Base-by-base conservation (phyloP, 352 stramenopile genomes). In the Phytopythium delawarense region DNA sequence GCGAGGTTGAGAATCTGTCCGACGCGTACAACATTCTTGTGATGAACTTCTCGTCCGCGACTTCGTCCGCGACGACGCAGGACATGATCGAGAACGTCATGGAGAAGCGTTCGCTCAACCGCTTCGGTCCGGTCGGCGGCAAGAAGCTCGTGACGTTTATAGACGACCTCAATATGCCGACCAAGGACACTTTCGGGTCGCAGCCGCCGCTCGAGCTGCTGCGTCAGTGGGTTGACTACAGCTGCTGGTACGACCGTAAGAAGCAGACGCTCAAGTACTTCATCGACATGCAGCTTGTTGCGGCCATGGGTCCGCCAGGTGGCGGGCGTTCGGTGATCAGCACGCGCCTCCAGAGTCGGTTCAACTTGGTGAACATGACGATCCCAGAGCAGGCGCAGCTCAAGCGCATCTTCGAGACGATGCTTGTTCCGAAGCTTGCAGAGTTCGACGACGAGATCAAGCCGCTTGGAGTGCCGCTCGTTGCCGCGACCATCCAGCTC, bases 131-230 rank as follows among this genome's bases (percentile, higher is more conserved):
- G 16, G 76, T 94, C 0, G 84, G 78, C 16, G 85, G 85, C 35
- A 97, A 96, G 67, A 91, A 92, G 49, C 75, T 98, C 0, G 77
- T 97, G 39, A 95, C 88, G 18, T 97, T 97, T 63, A 89, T 98
- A 32, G 91, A 97, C 53, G 91, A 98, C 61, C 76, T 98, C 71
- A 98, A 98, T 65, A 97, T 98, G 89, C 90, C 90, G 4, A 88
- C 84, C 12, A 93, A 93, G 59, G 91, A 98, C 59, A 71, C 79
- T 56, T 98, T 97, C 62, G 91, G 91, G 20, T 96, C 92, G 7
- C 93, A 98, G 58, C 89, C 92, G 1, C 90, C 93, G 0, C 71
- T 98, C 2, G 92, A 97, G 57, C 63, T 98, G 18, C 59, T 98
- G 30, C 84, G 93, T 0, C 92, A 97, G 60, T 97, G 87, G 87